Base-by-base conservation (phyloP, 305 asterid species). In the Solanum hybrid region DNA sequence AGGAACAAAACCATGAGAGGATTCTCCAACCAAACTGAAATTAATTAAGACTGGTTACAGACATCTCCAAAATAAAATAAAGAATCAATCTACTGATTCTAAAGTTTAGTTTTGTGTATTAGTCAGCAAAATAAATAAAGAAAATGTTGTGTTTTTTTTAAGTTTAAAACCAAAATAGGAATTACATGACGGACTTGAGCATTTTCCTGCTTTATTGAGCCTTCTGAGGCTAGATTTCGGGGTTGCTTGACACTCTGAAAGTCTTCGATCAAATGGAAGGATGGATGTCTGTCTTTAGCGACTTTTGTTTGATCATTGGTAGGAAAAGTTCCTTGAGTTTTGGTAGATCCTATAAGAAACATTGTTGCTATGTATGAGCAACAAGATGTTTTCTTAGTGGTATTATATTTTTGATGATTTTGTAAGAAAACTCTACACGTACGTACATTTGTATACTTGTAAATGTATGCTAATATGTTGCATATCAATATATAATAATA, bases 21-120 rank as follows among this genome's bases (percentile, higher is more conserved):
- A 94, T 96, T 91, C 99, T 96, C 89, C 98, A 97, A 91, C 38
- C 96, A 89, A 95, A 97, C 95, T 97, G 93, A 97, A 84, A 32
- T 19, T 60, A 19, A 60, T 45, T 13, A 31, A 31, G 2, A 32
- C 17, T 3, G 51, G 38, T 60, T 56, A 85, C 77, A 85, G 31
- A 56, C 13, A 51, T 2, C 32, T 56, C 45, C 8, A 31, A 32
- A 26, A 71, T 71, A 26, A 71, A 71, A 85, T 85, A 85, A 85
- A 85, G 88, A 85, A 85, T 11, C 88, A 56, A 22, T 32, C n/a
- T 56, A 85, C 88, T 85, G 77, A 32, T 32, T 85, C 88, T 22
- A 11, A 42, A 45, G 7, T 32, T 81, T 26, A 40, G 86, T 40
- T 84, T 22, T 32, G 19, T 85, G 77, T 56, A 32, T 85, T 60